Percentiles rank a stretch among this genome's conserved stretches.
These are phyloP conservation scores for Nicotiana knightiana DNA, from an alignment of 257 asterid genomes.

Conservation along the genomic window DNA sequence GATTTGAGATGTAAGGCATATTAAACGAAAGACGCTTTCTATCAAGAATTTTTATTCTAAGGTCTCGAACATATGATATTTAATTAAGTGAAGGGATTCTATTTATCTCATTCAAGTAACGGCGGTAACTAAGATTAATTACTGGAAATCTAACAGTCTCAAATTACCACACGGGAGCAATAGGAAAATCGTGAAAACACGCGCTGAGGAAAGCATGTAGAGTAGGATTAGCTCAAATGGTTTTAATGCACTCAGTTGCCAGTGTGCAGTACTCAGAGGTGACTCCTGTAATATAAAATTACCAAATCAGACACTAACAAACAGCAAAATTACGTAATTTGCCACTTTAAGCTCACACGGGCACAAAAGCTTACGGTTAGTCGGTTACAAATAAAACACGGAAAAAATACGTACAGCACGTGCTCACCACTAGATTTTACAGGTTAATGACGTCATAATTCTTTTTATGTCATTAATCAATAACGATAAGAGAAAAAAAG, in stretches of 20 bases:
- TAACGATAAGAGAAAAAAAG: not conserved
- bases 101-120: no score
- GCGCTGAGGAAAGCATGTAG: not conserved
- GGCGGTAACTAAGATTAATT: no score
- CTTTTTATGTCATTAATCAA: not conserved
- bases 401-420: not conserved
- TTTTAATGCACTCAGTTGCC: not conserved
- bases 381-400: not conserved
- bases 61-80: no score
- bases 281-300: not conserved
- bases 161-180: not conserved
- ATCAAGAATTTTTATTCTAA: no score
- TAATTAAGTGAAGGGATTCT: no score
- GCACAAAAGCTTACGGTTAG: not conserved
- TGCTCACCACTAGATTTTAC: not conserved
- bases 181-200: not conserved
- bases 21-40: no score
- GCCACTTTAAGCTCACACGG: constrained; percentile 1
- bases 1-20: no score
- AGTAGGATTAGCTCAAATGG: not conserved
- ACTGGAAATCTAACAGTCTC: not conserved
- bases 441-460: not conserved
- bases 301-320: not conserved
- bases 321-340: not conserved
- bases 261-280: not conserved